phyloP scores from a whole-genome alignment of 331 rosid genomes.

The Quercus phellos region DNA sequence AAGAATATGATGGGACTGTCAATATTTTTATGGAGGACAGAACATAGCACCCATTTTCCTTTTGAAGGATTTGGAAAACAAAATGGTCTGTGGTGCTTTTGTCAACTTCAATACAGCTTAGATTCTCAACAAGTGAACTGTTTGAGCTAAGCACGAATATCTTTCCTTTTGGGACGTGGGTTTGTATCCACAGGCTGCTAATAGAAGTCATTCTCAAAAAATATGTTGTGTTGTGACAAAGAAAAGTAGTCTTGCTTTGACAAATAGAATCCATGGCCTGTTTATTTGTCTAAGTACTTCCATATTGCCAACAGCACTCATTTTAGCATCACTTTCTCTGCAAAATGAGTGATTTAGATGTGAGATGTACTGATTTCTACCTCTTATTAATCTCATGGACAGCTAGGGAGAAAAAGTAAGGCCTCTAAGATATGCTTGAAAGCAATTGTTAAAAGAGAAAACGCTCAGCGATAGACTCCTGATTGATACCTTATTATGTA shows the following conservation, averaged over 20 bases:
- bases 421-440: not conserved
- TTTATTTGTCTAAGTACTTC: not conserved
- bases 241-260: not conserved
- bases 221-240: not conserved
- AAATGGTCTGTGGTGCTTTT: not conserved
- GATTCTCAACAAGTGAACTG: slow-evolving; percentile 32
- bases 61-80: slow-evolving; percentile 1
- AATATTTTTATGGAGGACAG: slow-evolving; percentile 11
- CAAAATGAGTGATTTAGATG: slow-evolving; percentile 8
- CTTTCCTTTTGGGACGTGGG: slow-evolving; percentile 20
- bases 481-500: not conserved
- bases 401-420: too few species aligned
- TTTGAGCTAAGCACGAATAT: slow-evolving; percentile 35
- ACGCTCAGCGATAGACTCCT: not conserved
- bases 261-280: not conserved
- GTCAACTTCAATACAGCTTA: slow-evolving; percentile 29
- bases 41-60: not conserved
- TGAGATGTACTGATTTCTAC: not conserved
- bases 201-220: not conserved
- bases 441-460: not conserved
- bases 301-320: slow-evolving; percentile 8
- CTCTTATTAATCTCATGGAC: not conserved
- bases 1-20: slow-evolving; percentile 19
- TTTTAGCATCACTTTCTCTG: slow-evolving; percentile 17
- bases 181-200: not conserved